These are phyloP conservation scores for Pythium pyrilobum DNA, from an alignment of 352 stramenopile species.

Conservation along the genomic window DNA sequence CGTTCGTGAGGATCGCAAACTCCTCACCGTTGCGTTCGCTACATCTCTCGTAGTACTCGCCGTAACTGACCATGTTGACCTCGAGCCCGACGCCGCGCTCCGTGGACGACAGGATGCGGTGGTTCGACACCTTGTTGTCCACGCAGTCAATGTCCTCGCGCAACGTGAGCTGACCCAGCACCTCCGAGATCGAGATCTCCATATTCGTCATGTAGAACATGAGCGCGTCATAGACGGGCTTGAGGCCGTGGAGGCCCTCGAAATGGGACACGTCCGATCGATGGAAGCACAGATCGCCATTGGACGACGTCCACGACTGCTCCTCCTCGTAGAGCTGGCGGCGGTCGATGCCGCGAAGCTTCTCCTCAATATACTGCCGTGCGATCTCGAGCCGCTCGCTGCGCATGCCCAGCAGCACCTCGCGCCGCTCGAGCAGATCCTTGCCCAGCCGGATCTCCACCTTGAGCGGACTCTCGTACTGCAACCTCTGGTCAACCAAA, in stretches of 20 bases:
- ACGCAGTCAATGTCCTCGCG: slow-evolving; percentile 44
- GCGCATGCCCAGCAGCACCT: slow-evolving; percentile 1
- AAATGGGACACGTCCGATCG: slow-evolving; percentile 37
- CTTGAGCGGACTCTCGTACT: slow-evolving; percentile 1
- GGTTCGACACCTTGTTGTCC: slow-evolving; percentile 26
- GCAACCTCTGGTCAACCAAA: neutral
- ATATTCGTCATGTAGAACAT: slow-evolving; percentile 39
- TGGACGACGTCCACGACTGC: neutral
- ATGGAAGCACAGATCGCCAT: slow-evolving; percentile 7
- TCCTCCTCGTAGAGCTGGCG: neutral
- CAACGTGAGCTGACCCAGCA: slow-evolving; percentile 38
- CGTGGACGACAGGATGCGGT: slow-evolving; percentile 33
- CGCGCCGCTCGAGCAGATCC: slow-evolving; percentile 2
- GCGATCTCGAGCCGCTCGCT: slow-evolving; percentile 1
- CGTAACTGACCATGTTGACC: slow-evolving; percentile 12
- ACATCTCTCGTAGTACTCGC: slow-evolving; percentile 26
- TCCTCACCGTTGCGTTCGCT: slow-evolving; percentile 12
- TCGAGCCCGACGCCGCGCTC: slow-evolving; percentile 13
- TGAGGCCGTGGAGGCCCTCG: slow-evolving; percentile 29
- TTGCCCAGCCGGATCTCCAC: neutral
- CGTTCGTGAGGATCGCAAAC: slow-evolving; percentile 23
- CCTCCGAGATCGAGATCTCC: slow-evolving; percentile 53
- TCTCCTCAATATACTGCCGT: neutral
- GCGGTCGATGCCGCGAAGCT: neutral
- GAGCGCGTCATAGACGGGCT: slow-evolving; percentile 48